Evolutionary conservation across 1,284 basidiomycete genomes (phyloP), one percentile per base, ranked within the genome.

Genomic region (Cutaneotrichosporon spelunceum): DNA sequence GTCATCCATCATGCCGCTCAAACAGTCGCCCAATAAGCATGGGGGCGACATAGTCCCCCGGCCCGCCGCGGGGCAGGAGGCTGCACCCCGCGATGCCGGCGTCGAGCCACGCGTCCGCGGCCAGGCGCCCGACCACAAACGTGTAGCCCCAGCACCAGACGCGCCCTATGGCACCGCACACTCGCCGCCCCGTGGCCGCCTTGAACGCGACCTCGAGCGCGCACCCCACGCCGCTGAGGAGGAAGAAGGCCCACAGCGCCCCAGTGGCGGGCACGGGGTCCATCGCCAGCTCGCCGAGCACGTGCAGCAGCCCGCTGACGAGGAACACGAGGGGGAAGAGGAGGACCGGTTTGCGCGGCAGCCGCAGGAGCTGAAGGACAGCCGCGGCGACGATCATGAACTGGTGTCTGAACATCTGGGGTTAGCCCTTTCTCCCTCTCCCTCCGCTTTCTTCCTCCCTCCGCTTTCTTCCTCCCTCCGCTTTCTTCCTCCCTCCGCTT

Each of bases 281-380:
- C 69, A 75, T 73, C 8, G 65, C 62, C 53, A 76, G 67, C 58
- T 73, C 64, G 36, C 74, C 76, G 23, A 76, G 49, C 24, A 72
- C 70, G 67, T 79, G 78, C 53, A 78, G 70, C 5, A 61, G 53
- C 8, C 73, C 77, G 1, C 75, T 77, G 59, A 73, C 65, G 58
- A 72, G 34, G 66, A 78, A 78, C 26, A 72, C 69, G 11, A 76
- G 56, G 13, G 71, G 69, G 21, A 73, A 61, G 29, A 71, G 66
- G 21, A 66, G 54, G 10, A 69, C 56, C 1, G 71, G 69, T 5
- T 39, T 58, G 24, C 33, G 29, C 8, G 70, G 69, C 23, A 74
- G 61, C 36, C 61, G 56, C 14, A 73, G 54, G 9, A 64, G 19
- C 11, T 62, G 21, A 21, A 74, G 67, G 2, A 70, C 61, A 14